Conservation (phyloP, 2,329 filamentous ascomycete genomes). For the Aspergillus niger region DNA sequence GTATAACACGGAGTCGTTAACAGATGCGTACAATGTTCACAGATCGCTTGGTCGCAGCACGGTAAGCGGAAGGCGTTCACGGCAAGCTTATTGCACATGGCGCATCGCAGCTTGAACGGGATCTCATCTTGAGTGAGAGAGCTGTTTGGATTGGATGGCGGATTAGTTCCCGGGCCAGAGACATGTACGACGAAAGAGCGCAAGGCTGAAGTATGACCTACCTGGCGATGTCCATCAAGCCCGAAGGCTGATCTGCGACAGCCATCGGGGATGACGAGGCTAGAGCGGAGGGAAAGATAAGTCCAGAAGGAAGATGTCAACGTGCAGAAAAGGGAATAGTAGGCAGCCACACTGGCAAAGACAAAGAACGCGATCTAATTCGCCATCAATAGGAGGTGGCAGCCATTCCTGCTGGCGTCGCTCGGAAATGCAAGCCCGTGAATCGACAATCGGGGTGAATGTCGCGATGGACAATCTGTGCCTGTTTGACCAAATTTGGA, state of each 20-base stretch:
- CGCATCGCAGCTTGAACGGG: constrained; percentile 94
- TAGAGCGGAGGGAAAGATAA: background rate
- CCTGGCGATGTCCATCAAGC: constrained; percentile 48
- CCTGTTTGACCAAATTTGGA: constrained; percentile 19
- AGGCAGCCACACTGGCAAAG: constrained; percentile 15
- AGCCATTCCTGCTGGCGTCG: constrained; percentile 42
- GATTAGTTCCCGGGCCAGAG: background rate
- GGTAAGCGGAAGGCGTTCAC: constrained; percentile 88
- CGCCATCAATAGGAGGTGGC: constrained; percentile 19
- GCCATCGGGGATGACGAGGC: constrained; percentile 35
- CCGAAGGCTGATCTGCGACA: constrained; percentile 42
- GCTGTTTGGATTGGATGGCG: constrained; percentile 48
- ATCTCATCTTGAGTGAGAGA: constrained; percentile 80
- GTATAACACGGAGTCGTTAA: background rate
- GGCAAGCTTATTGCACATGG: constrained; percentile 86
- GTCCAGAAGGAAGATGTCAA: constrained; percentile 2
- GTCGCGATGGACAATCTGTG: constrained; percentile 8
- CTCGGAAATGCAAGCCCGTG: constrained; percentile 69
- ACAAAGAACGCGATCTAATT: constrained; percentile 23
- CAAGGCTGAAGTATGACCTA: constrained; percentile 20
- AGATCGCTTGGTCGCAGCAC: constrained; percentile 94
- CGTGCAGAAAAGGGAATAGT: background rate
- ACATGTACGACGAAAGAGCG: background rate
- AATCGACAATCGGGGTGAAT: constrained; percentile 49
- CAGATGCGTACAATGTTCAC: constrained; percentile 74